Base-by-base conservation (phyloP, 345 rosid genomes). In the Trapa incisa region DNA sequence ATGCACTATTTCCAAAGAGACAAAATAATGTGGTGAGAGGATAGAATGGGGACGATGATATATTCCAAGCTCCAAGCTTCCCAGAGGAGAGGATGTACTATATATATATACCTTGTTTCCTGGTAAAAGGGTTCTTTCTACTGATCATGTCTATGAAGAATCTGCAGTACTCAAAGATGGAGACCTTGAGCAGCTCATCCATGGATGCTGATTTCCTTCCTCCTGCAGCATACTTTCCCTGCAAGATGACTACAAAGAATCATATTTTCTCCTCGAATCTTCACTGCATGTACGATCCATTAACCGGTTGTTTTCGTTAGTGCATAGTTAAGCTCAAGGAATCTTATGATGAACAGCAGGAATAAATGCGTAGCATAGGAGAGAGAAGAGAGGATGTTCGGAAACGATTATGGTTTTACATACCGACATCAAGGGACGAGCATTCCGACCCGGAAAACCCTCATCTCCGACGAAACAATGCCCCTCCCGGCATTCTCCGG, bases 191-290 rank as follows among this genome's bases (percentile, higher is more conserved):
- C 53, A 47, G 16, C 17, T 17, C 53, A 47, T 47, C 3, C 4
- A 3, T 47, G 41, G 66, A 61, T 42, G 68, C 64, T 38, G 68
- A 41, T 72, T 72, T 72, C 47, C 66, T 69, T 17, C 47, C 72
- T 36, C 80, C 76, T 37, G 22, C 17, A 2, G 14, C 57, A 43
- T 76, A 69, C 3, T 69, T 42, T n/a, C 70, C 71, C 76, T 76
- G 68, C 42, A 22, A 22, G 29, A 22, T 22, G 29, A 22, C 29
- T 22, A 22, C 29, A 22, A 22, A 22, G 29, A 22, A 22, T 22
- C 29, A 22, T 22, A 22, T 22, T 22, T 22, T 22, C 29, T 22
- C 29, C 29, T 22, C 29, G 29, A 22, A 22, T 0, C 29, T 22
- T 22, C 29, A 22, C 29, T 22, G 29, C 29, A 22, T 22, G 29